These are phyloP conservation scores for Amesomyces nigricolor DNA, from an alignment of 2,329 filamentous ascomycete genomes.

Conservation along the genomic window DNA sequence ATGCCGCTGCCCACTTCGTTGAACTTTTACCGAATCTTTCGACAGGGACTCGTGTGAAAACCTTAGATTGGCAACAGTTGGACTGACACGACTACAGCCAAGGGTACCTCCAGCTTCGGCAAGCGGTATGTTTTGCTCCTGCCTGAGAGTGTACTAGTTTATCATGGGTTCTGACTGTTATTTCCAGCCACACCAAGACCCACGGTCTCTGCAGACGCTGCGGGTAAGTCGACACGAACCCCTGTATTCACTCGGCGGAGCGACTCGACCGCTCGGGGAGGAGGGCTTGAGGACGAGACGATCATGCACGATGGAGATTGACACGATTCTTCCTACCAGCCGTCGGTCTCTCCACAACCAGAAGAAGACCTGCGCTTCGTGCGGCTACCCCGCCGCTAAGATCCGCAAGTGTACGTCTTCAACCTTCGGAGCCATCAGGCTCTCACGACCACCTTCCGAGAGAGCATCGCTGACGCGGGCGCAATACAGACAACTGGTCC, in stretches of 20 bases:
- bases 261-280: slow-evolving; percentile 7
- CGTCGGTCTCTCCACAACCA: slow-evolving; percentile 98
- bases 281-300: slow-evolving; percentile 10
- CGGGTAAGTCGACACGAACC: slow-evolving; percentile 59
- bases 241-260: slow-evolving; percentile 1
- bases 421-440: not conserved
- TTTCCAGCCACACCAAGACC: slow-evolving; percentile 85
- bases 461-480: slow-evolving; percentile 23
- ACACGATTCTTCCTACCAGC: slow-evolving; percentile 36
- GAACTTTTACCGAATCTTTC: not conserved
- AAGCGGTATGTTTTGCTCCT: slow-evolving; percentile 35
- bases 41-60: not conserved
- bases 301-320: slow-evolving; percentile 16
- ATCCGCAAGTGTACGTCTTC: slow-evolving; percentile 89
- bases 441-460: not conserved
- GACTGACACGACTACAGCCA: slow-evolving; percentile 39
- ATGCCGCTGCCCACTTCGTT: not conserved
- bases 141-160: not conserved
- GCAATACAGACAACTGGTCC: slow-evolving; percentile 83
- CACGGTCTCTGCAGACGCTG: slow-evolving; percentile 98
- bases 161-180: slow-evolving; percentile 14
- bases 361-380: slow-evolving; percentile 94
- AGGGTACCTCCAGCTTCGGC: slow-evolving; percentile 54
- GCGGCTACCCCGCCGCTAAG: slow-evolving; percentile 97
- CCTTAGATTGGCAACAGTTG: slow-evolving; percentile 15